These are phyloP conservation scores for Clohesyomyces aquaticus DNA, from an alignment of 495 filamentous ascomycete genomes.

Conservation along the genomic window DNA sequence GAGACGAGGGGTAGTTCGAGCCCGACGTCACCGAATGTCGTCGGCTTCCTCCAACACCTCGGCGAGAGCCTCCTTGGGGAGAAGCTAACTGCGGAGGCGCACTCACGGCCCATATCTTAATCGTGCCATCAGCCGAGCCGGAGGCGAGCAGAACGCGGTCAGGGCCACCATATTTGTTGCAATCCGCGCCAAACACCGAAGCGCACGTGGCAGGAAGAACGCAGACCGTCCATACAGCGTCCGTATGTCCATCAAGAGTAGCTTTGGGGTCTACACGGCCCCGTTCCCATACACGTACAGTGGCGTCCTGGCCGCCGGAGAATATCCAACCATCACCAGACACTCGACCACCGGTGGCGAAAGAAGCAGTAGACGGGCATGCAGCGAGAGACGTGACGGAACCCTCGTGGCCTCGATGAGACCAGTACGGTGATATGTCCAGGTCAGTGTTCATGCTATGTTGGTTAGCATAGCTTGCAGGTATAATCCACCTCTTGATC, in stretches of 20 bases:
- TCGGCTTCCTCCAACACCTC: slow-evolving; percentile 74
- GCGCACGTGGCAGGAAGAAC: slow-evolving; percentile 85
- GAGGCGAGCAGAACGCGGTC: slow-evolving; percentile 90
- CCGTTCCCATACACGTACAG: slow-evolving; percentile 91
- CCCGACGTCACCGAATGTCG: slow-evolving; percentile 90
- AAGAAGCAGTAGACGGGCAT: slow-evolving; percentile 80
- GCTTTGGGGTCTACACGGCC: slow-evolving; percentile 94
- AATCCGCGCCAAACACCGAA: slow-evolving; percentile 72
- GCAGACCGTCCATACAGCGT: slow-evolving; percentile 94
- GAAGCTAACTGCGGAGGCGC: slow-evolving; percentile 84
- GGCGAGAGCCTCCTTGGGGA: slow-evolving; percentile 70
- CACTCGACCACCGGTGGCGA: slow-evolving; percentile 82
- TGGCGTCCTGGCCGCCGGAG: slow-evolving; percentile 92
- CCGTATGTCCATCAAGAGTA: slow-evolving; percentile 90
- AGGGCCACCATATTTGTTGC: slow-evolving; percentile 68
- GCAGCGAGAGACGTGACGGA: slow-evolving; percentile 86
- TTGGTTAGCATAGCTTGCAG: slow-evolving; percentile 66
- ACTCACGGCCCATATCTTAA: slow-evolving; percentile 93
- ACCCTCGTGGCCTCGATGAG: slow-evolving; percentile 88
- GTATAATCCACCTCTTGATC: slow-evolving; percentile 96
- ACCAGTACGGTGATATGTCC: slow-evolving; percentile 90
- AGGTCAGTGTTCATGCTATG: slow-evolving; percentile 66
- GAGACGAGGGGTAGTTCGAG: slow-evolving; percentile 83
- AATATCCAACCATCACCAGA: slow-evolving; percentile 96
- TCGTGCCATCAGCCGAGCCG: slow-evolving; percentile 85